Evolutionary conservation across 75 land plant genomes (phyloP).

Genomic region (Selaginella moellendorffii): DNA sequence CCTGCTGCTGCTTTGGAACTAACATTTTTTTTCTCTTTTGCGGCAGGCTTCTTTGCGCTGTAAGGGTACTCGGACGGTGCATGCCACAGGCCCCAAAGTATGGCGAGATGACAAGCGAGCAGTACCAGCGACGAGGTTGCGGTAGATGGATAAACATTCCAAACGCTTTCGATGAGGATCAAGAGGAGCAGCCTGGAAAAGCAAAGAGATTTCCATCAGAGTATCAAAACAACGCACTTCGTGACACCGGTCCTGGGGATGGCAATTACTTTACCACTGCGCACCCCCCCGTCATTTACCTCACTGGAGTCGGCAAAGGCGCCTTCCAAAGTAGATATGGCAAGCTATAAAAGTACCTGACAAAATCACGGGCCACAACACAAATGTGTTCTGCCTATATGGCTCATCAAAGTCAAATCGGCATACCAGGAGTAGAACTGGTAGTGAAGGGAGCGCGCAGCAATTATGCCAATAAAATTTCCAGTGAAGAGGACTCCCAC

Average conservation of each 20-base stretch:
- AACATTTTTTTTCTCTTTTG: background rate
- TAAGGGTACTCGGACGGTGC: constrained; percentile 53
- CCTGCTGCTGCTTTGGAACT: background rate
- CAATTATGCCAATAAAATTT: constrained; percentile 82
- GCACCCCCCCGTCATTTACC: constrained; percentile 24
- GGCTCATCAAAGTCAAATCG: background rate
- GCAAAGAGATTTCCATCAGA: background rate
- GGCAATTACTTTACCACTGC: background rate
- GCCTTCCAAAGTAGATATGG: constrained; percentile 84
- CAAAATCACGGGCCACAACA: background rate
- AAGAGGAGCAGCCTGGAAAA: constrained; percentile 58
- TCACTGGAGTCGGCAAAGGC: constrained; percentile 40
- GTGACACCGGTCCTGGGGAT: no score
- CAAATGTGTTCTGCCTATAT: background rate
- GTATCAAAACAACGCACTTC: background rate
- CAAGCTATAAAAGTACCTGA: constrained; percentile 82
- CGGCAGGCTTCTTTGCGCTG: no score
- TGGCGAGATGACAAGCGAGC: constrained; percentile 35
- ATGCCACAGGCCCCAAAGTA: constrained; percentile 63
- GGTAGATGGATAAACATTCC: constrained; percentile 83
- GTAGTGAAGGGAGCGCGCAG: constrained; percentile 83
- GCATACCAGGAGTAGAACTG: constrained; percentile 93
- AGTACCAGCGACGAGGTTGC: constrained; percentile 39
- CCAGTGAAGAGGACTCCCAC: constrained; percentile 71
- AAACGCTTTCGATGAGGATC: constrained; percentile 57